Base-by-base conservation (phyloP, 2,329 filamentous ascomycete genomes). In the Pseudogymnoascus sp. region DNA sequence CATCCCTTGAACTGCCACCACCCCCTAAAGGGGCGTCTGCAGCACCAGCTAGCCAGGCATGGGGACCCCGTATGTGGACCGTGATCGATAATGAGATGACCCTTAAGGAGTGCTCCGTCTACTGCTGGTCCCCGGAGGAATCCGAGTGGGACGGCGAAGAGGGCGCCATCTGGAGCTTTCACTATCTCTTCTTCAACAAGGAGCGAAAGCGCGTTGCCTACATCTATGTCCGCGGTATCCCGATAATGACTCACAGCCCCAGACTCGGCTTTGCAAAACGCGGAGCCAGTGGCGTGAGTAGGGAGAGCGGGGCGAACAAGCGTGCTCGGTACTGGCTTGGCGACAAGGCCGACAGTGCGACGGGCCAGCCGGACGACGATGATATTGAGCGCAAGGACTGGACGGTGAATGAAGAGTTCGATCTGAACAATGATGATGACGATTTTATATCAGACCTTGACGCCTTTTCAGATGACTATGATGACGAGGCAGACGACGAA, bases 181-280 rank as follows among this genome's bases (percentile, higher is more conserved):
- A 97, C 74, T 97, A 96, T 76, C 96, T 99, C 79, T 96, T 97
- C 75, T 97, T 97, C 82, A 97, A 96, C 80, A 93, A 93, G 71
- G 81, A 87, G 27, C 83, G 88, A 71, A 97, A 97, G 79, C 86
- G 94, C 42, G 93, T 99, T 15, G 92, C 91, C 64, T 99, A 99
- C 73, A 79, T 99, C 51, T 95, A 97, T 71, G 84, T 97, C 51
- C 88, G 93, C 65, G 92, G 91, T n/a, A 85, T 97, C 51, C 93
- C 85, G 63, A 88, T 88, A 68, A 86, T 89, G 71, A 89, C 80
- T 66, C 85, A 81, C 73, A 87, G 81, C 65, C 88, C 81, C 51
- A 75, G 75, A 25, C 70, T 80, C 58, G 67, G 68, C 7, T 64
- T 70, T 51, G 60, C 65, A 29, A 70, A 71, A 58, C 70, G 67